Evolutionary conservation across 2,329 filamentous ascomycete genomes (phyloP).

Genomic region (Aaosphaeria arxii): DNA sequence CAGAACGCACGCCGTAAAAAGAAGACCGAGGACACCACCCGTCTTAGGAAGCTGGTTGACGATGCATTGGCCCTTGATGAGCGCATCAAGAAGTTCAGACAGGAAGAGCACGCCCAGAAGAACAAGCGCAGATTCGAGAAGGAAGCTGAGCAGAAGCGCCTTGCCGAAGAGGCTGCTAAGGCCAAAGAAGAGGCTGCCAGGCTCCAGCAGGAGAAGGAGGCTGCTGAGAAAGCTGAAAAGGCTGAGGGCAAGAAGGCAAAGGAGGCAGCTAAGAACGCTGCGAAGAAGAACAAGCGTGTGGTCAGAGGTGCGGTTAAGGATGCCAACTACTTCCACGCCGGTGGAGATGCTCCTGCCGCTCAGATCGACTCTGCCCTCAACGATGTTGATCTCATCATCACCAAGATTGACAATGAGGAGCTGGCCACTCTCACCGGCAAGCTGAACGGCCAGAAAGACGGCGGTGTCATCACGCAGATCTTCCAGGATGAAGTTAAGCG

Average conservation of each 20-base stretch:
- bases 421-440: conserved; percentile 78
- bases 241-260: conserved; percentile 92
- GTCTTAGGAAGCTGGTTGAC: conserved; percentile 86
- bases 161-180: conserved; percentile 78
- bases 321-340: conserved; percentile 85
- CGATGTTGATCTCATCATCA: conserved; percentile 83
- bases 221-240: conserved; percentile 77
- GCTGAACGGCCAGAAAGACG: conserved; percentile 74
- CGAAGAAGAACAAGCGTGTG: conserved; percentile 99
- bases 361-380: conserved; percentile 79
- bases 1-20: conserved; percentile 97
- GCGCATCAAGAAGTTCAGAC: conserved; percentile 95
- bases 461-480: conserved; percentile 78
- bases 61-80: conserved; percentile 81
- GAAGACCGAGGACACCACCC: conserved; percentile 95
- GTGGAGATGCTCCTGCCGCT: conserved; percentile 65
- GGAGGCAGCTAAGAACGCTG: conserved; percentile 96
- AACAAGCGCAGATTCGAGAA: conserved; percentile 91
- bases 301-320: conserved; percentile 94
- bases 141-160: conserved; percentile 86
- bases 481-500: conserved; percentile 77
- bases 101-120: conserved; percentile 88
- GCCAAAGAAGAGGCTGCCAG: conserved; percentile 82
- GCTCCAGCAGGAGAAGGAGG: conserved; percentile 79
- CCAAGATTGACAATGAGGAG: conserved; percentile 88